Percentiles rank a stretch among this genome's conserved stretches.
phyloP scores from a whole-genome alignment of 768 basidiomycete genomes.

The Suillus brevipes region DNA sequence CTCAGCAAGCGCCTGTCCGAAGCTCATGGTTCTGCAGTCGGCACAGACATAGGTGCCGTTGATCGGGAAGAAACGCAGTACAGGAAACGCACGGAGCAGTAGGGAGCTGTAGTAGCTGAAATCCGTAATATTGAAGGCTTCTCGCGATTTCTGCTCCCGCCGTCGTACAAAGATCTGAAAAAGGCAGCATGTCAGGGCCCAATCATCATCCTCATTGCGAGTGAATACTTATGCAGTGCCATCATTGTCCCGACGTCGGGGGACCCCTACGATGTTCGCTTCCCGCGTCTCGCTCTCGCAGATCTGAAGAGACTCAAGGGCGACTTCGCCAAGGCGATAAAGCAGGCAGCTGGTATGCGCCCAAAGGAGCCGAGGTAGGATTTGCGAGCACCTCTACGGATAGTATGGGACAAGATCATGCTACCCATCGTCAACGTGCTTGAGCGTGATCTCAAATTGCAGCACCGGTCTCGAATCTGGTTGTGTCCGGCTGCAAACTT shows the following conservation, averaged over 20 bases:
- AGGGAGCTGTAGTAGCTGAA: not conserved
- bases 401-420: not conserved
- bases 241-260: not conserved
- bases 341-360: no score
- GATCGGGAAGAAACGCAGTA: no score
- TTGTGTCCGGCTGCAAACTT: slow-evolving; percentile 17
- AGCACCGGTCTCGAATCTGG: slow-evolving; percentile 5
- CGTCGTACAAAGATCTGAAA: not conserved
- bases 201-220: not conserved
- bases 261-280: no score
- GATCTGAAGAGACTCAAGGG: no score
- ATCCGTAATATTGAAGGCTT: not conserved
- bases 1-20: not conserved
- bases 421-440: not conserved
- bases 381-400: not conserved
- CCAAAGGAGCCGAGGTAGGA: not conserved
- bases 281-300: no score
- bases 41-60: no score
- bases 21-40: no score
- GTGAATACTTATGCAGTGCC: not conserved
- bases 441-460: not conserved
- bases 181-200: not conserved
- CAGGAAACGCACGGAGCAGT: not conserved
- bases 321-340: no score
- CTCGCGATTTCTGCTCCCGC: not conserved